These are phyloP conservation scores for Zygosaccharomyces kombuchaensis DNA, from an alignment of 805 yeast genomes.

Conservation along the genomic window DNA sequence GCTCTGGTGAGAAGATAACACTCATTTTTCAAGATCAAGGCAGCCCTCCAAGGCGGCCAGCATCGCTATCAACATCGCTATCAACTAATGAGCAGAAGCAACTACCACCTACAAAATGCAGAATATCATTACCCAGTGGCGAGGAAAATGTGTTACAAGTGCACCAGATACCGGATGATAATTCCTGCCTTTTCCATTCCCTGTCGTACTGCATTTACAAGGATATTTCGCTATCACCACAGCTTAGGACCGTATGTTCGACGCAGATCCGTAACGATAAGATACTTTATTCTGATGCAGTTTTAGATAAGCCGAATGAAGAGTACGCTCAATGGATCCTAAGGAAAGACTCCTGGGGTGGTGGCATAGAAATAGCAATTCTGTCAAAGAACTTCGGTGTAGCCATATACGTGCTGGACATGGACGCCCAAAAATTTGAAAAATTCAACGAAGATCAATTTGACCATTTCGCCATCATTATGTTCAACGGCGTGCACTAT, in stretches of 20 bases:
- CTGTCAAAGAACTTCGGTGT: conserved; percentile 49
- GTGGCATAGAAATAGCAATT: conserved; percentile 71
- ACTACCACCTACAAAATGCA: conserved; percentile 8
- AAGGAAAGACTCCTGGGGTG: conserved; percentile 69
- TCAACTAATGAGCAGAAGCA: neutral
- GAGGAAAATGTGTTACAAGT: conserved; percentile 40
- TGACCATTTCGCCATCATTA: conserved; percentile 44
- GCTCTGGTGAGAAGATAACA: conserved; percentile 56
- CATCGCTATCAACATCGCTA: no score
- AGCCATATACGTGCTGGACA: conserved; percentile 57
- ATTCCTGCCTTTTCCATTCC: conserved; percentile 71
- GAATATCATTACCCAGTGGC: conserved; percentile 13
- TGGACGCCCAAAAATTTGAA: conserved; percentile 56
- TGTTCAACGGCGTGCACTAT: conserved; percentile 71
- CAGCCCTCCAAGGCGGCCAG: conserved; percentile 7
- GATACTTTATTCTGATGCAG: conserved; percentile 48
- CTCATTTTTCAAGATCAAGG: conserved; percentile 5
- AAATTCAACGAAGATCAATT: conserved; percentile 46
- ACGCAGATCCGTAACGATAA: conserved; percentile 41
- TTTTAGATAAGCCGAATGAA: conserved; percentile 40
- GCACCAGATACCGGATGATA: conserved; percentile 67
- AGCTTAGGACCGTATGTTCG: conserved; percentile 51
- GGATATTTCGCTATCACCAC: conserved; percentile 41
- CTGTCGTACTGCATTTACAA: conserved; percentile 49
- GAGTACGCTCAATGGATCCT: conserved; percentile 61